A percentile compares a stretch with the other conserved stretches of the same genome.
Conservation (phyloP, 257 asterid genomes). For the Phtheirospermum japonicum region DNA sequence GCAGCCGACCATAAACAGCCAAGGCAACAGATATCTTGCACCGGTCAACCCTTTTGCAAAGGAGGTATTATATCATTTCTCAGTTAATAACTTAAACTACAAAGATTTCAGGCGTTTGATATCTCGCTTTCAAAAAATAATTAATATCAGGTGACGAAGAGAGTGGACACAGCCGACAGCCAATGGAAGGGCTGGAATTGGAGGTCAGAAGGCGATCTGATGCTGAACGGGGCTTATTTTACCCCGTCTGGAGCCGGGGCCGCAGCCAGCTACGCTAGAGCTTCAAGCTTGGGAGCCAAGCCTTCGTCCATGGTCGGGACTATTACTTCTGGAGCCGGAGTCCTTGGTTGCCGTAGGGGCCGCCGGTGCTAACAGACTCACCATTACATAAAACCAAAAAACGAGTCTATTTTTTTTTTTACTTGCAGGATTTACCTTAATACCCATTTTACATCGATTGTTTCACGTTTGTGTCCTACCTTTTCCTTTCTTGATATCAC, state of each 20-base stretch:
- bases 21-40: constrained; percentile 87
- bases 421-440: constrained; percentile 17
- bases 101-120: neutral
- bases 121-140: neutral
- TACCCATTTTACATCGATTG: constrained; percentile 25
- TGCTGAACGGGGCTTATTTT: constrained; percentile 90
- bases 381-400: too few relatives aligned
- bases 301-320: constrained; percentile 66
- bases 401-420: constrained; percentile 16
- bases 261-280: constrained; percentile 80
- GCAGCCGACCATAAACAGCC: constrained; percentile 89
- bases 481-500: constrained; percentile 7
- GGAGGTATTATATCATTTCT: constrained; percentile 50
- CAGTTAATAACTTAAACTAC: neutral
- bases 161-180: constrained; percentile 53
- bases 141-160: constrained; percentile 67
- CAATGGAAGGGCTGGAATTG: constrained; percentile 85
- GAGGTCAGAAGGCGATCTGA: constrained; percentile 87
- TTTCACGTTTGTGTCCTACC: constrained; percentile 32
- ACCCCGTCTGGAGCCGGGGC: constrained; percentile 89
- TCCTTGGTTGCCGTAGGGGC: constrained; percentile 65
- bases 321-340: constrained; percentile 78
- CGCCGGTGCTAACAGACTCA: constrained; percentile 64
- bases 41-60: constrained; percentile 64
- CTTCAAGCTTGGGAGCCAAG: constrained; percentile 87